Conservation (phyloP, 306 rosid species). For the Nissolia schottii region DNA sequence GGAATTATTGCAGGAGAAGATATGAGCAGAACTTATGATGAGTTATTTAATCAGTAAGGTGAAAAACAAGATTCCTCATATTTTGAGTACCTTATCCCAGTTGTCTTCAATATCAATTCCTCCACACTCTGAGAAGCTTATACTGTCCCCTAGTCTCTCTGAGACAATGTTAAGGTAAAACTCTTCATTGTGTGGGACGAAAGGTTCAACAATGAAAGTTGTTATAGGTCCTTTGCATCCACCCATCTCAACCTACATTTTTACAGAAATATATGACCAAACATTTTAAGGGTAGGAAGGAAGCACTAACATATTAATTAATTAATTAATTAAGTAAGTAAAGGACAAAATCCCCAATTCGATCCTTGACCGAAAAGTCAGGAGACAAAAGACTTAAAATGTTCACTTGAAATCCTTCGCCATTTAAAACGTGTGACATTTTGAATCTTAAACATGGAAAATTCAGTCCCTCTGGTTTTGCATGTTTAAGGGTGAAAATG, state of each 20-base stretch:
- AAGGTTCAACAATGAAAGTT: slow-evolving; percentile 92
- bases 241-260: slow-evolving; percentile 74
- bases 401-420: too few relatives aligned
- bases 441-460: too few relatives aligned
- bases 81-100: slow-evolving; percentile 87
- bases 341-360: too few relatives aligned
- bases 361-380: too few relatives aligned
- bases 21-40: background rate
- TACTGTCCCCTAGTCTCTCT: slow-evolving; percentile 71
- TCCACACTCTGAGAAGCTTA: slow-evolving; percentile 97
- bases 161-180: slow-evolving; percentile 87
- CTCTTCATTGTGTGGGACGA: slow-evolving; percentile 87
- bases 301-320: background rate
- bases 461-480: too few relatives aligned
- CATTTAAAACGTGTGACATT: too few relatives aligned
- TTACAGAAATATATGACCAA: slow-evolving; percentile 10
- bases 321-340: too few relatives aligned
- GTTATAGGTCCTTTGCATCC: slow-evolving; percentile 95
- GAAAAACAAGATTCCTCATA: background rate
- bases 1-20: background rate
- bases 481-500: too few relatives aligned
- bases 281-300: background rate
- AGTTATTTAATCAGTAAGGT: background rate
- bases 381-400: too few relatives aligned
- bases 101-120: slow-evolving; percentile 97